Base-by-base conservation (phyloP, 2,329 filamentous ascomycete species). In the Pseudodiploospora longispora region DNA sequence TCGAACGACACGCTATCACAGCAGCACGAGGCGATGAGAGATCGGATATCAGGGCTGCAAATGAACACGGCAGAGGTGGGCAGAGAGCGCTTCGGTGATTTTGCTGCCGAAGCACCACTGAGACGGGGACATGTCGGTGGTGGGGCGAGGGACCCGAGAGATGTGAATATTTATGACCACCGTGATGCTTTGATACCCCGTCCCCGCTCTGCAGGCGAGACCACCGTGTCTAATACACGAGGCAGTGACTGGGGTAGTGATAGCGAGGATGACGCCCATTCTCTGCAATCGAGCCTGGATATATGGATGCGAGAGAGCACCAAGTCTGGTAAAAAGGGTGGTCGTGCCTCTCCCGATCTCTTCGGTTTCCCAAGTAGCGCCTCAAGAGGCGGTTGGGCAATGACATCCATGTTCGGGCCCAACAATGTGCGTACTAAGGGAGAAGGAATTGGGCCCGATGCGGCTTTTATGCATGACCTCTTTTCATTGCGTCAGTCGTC, bases 231-330 rank as follows among this genome's bases (percentile, higher is more conserved):
- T 9, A 59, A 62, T 36, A 55, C 56, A 35, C 60, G 63, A 29
- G 62, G 58, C 1, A 59, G 67, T 10, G 71, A 64, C 39, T 74
- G 72, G 64, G 65, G 71, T 31, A 70, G 66, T 4, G 60, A 68
- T 6, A 66, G 70, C 10, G 65, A 63, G n/a, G 65, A 68, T 10
- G 60, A 68, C 4, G 53, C 59, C 2, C 60, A 55, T 29, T 76
- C 73, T 2, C 55, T 69, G 4, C 62, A 69, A 1, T 76, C 72
- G 1, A 75, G 69, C 47, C 66, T 75, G 5, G 77, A 80, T 43
- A 75, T 76, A 27, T 81, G 76, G 76, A 68, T 80, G 60, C 69
- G 68, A 6, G 74, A 77, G 55, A 74, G 73, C 42, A 59, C 68
- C 30, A 72, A 72, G 38, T 67, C 71, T 1, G 48, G 48, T 4